These are phyloP conservation scores for Penicillium sp. DNA, from an alignment of 2,329 filamentous ascomycete genomes.

Conservation along the genomic window DNA sequence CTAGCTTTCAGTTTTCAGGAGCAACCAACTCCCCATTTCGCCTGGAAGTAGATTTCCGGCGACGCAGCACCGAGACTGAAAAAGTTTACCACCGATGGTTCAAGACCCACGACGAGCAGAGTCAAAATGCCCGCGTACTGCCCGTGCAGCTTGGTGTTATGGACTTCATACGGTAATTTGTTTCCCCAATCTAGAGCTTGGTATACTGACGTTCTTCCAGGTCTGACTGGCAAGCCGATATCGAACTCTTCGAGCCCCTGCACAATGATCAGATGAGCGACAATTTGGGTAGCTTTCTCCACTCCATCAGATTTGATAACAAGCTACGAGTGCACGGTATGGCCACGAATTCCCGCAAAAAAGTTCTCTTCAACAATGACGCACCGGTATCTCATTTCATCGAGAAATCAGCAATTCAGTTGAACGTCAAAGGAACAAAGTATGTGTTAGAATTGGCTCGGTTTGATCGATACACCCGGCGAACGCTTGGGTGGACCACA, in stretches of 20 bases:
- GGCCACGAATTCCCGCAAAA: conserved; percentile 25
- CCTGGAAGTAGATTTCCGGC: not conserved
- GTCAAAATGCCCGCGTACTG: conserved; percentile 9
- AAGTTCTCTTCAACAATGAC: conserved; percentile 29
- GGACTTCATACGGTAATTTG: conserved; percentile 38
- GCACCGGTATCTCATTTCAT: conserved; percentile 33
- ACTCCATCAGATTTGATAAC: conserved; percentile 4
- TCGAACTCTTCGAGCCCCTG: conserved; percentile 41
- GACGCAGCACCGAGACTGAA: not conserved
- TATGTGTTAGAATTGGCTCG: conserved; percentile 46
- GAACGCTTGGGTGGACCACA: not conserved
- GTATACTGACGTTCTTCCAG: conserved; percentile 17
- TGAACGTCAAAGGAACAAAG: conserved; percentile 39
- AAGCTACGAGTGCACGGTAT: conserved; percentile 13
- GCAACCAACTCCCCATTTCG: conserved; percentile 31
- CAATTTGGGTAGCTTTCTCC: conserved; percentile 16
- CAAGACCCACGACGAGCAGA: conserved; percentile 25
- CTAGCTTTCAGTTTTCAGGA: conserved; percentile 42
- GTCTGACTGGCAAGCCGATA: conserved; percentile 43
- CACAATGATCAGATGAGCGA: conserved; percentile 14
- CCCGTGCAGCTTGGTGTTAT: conserved; percentile 38
- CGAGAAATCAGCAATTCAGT: conserved; percentile 42
- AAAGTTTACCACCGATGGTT: conserved; percentile 36
- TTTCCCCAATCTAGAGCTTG: not conserved
- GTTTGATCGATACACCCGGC: conserved; percentile 37